Evolutionary conservation across 2,329 filamentous ascomycete genomes (phyloP).

Genomic region (Ophioceras dolichostomum): DNA sequence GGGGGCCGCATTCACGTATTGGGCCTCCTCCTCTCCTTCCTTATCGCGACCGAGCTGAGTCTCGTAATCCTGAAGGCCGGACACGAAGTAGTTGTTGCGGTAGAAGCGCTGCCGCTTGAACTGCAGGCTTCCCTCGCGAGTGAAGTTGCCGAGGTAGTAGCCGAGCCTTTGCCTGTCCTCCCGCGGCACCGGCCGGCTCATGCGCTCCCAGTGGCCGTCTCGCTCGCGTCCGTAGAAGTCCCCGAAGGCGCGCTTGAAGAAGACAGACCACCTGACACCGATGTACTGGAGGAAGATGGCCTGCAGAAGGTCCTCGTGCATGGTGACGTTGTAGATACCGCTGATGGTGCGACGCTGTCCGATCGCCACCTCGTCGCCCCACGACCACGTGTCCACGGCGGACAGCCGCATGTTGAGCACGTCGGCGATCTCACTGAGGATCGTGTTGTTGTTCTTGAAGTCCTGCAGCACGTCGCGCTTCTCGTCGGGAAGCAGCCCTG

Average conservation of each 20-base stretch:
- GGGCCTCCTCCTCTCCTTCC: constrained; percentile 26
- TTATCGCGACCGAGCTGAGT: constrained; percentile 9
- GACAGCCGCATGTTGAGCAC: constrained; percentile 39
- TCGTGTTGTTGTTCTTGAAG: constrained; percentile 25
- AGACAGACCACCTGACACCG: constrained; percentile 32
- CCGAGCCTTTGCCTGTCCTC: constrained; percentile 14
- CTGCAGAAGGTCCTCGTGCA: constrained; percentile 39
- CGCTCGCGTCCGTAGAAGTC: constrained; percentile 23
- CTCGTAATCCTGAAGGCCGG: constrained; percentile 23
- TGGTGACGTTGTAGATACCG: constrained; percentile 34
- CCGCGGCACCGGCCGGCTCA: constrained; percentile 15
- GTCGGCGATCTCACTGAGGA: constrained; percentile 35
- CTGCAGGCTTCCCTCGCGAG: constrained; percentile 12
- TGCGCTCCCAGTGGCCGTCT: constrained; percentile 22
- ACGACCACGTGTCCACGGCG: constrained; percentile 30
- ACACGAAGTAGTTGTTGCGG: constrained; percentile 30
- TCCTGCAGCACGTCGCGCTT: constrained; percentile 28
- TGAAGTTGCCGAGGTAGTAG: constrained; percentile 23
- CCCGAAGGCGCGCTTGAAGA: constrained; percentile 24
- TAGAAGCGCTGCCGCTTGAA: constrained; percentile 18
- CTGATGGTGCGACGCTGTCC: constrained; percentile 34
- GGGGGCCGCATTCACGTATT: constrained; percentile 6
- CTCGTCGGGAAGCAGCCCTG: constrained; percentile 30
- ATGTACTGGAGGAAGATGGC: constrained; percentile 38
- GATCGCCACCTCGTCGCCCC: constrained; percentile 27